phyloP scores from a whole-genome alignment of 495 filamentous ascomycete genomes.

The Hypoxylon lenormandii region DNA sequence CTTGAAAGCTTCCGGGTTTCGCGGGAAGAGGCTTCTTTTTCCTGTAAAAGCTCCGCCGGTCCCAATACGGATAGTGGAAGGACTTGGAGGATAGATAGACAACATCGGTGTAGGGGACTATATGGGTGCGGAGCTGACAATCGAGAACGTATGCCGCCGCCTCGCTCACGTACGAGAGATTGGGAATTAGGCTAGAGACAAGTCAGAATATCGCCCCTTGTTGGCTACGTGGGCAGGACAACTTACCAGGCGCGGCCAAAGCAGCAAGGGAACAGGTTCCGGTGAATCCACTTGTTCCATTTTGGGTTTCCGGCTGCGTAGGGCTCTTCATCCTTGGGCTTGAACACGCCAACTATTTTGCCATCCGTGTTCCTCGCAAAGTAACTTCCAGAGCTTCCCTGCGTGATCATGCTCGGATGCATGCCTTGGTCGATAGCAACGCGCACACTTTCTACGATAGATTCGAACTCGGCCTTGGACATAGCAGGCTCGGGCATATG shows the following conservation, averaged over 20 bases:
- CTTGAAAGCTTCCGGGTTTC: conserved; percentile 95
- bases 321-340: conserved; percentile 98
- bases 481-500: conserved; percentile 65
- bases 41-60: conserved; percentile 85
- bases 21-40: conserved; percentile 87
- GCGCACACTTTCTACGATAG: conserved; percentile 87
- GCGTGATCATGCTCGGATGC: conserved; percentile 94
- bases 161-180: conserved; percentile 98
- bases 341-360: conserved; percentile 96
- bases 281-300: conserved; percentile 95
- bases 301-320: conserved; percentile 92
- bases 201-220: conserved; percentile 15
- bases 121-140: conserved; percentile 84
- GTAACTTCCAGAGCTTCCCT: conserved; percentile 97
- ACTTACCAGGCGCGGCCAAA: conserved; percentile 88
- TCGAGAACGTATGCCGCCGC: conserved; percentile 96
- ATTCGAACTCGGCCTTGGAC: conserved; percentile 85
- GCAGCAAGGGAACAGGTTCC: conserved; percentile 95
- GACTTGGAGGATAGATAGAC: conserved; percentile 94
- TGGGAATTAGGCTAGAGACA: conserved; percentile 80
- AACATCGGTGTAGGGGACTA: conserved; percentile 96
- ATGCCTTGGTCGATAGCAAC: conserved; percentile 89
- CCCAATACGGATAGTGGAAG: conserved; percentile 98
- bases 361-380: conserved; percentile 92
- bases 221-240: background rate